These are phyloP conservation scores for Mycena filopes DNA, from an alignment of 768 basidiomycete genomes.

Conservation along the genomic window DNA sequence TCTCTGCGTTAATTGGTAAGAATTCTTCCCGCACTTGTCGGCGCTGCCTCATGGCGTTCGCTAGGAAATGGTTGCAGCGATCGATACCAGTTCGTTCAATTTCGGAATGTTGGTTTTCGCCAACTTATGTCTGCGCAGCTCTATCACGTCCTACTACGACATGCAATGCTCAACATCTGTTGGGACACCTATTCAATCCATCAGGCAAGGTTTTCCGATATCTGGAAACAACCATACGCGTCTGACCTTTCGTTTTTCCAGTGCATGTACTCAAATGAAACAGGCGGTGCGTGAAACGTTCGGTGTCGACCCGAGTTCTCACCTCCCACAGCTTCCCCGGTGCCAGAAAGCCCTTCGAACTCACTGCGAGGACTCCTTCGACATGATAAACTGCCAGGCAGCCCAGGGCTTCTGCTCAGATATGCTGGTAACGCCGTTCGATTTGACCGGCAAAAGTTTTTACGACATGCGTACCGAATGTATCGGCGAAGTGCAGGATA, in stretches of 20 bases:
- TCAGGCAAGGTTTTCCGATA: conserved; percentile 39
- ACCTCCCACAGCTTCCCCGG: conserved; percentile 49
- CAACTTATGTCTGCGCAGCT: conserved; percentile 31
- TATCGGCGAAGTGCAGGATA: conserved; percentile 26
- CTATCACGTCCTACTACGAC: conserved; percentile 54
- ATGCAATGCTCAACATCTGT: conserved; percentile 53
- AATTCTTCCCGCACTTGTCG: not conserved
- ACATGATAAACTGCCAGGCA: conserved; percentile 54
- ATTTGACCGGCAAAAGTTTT: conserved; percentile 38
- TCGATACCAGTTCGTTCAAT: conserved; percentile 16
- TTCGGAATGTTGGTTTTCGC: conserved; percentile 29
- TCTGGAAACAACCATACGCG: not conserved
- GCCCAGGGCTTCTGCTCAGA: conserved; percentile 51
- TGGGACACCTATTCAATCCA: conserved; percentile 44
- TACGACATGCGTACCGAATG: conserved; percentile 31
- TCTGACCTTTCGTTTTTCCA: conserved; percentile 9
- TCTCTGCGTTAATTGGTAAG: conserved; percentile 60
- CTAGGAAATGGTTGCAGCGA: conserved; percentile 21
- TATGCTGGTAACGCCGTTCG: conserved; percentile 38
- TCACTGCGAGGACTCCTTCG: conserved; percentile 56
- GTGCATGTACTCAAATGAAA: conserved; percentile 50
- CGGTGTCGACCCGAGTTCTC: not conserved
- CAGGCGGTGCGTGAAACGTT: conserved; percentile 41
- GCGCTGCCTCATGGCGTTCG: not conserved
- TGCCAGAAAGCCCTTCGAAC: conserved; percentile 52